A percentile compares a stretch with the other conserved stretches of the same genome.
Conservation (phyloP, 2,329 filamentous ascomycete species). For the Cercospora sojina region DNA sequence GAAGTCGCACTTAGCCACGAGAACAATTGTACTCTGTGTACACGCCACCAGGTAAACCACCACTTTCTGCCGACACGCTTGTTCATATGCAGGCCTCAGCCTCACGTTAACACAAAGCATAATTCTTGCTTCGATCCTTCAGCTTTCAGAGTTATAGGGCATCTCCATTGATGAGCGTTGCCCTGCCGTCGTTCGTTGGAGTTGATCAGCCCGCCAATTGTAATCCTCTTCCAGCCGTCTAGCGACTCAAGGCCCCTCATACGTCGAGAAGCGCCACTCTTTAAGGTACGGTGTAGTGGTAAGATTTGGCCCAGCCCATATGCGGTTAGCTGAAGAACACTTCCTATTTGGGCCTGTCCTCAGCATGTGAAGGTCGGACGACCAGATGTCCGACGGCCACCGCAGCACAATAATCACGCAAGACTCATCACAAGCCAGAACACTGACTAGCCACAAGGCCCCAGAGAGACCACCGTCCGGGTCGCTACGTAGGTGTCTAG, state of each 20-base stretch:
- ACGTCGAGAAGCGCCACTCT: too few species aligned
- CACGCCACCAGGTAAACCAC: neutral
- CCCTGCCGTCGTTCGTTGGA: neutral
- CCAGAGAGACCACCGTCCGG: neutral
- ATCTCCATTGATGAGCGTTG: neutral
- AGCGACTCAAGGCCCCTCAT: too few species aligned
- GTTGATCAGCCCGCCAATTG: neutral
- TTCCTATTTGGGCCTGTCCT: neutral
- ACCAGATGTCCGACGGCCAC: neutral
- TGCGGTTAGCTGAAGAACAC: neutral
- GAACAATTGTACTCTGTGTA: neutral
- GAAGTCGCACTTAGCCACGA: neutral
- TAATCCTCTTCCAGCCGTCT: neutral
- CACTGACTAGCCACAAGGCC: neutral
- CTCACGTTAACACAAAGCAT: neutral
- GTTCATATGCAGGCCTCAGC: neutral
- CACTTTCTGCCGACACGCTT: neutral
- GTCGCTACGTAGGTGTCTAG: conserved; percentile 9
- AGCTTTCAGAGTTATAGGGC: neutral
- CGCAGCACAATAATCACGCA: neutral
- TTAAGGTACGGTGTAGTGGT: neutral
- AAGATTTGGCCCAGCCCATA: neutral
- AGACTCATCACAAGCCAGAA: neutral
- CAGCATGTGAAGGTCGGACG: neutral
- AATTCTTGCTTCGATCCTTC: neutral